A percentile compares a stretch with the other conserved stretches of the same genome.
phyloP scores from a whole-genome alignment of 805 yeast genomes.

The Spathaspora girioi region DNA sequence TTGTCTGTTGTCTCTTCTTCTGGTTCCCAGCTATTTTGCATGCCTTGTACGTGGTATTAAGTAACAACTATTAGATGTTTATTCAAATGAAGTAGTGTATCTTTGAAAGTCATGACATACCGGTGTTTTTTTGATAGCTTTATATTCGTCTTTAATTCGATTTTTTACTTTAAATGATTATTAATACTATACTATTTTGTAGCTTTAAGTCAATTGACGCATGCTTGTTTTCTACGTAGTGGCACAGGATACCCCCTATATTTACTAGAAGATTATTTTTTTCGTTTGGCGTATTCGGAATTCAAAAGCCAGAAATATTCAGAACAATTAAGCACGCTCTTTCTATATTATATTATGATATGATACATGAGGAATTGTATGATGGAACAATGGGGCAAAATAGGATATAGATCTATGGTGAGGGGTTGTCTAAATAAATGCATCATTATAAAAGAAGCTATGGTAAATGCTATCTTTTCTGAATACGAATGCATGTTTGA shows the following conservation, averaged over 20 bases:
- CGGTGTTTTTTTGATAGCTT: background rate
- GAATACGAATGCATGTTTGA: too few relatives aligned
- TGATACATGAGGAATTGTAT: too few relatives aligned
- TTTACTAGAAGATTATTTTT: too few relatives aligned
- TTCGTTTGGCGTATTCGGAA: background rate
- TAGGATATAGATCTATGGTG: too few relatives aligned
- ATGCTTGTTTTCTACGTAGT: background rate
- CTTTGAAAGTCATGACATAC: background rate
- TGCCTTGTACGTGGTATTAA: slow-evolving; percentile 61
- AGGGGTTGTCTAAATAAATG: too few relatives aligned
- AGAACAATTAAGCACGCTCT: too few relatives aligned
- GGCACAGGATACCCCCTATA: background rate
- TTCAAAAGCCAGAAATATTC: too few relatives aligned
- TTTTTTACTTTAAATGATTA: background rate
- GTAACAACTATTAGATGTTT: slow-evolving; percentile 12
- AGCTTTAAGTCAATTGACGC: background rate
- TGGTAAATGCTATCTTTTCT: too few relatives aligned
- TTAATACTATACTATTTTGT: background rate
- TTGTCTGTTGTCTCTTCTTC: slow-evolving; percentile 55
- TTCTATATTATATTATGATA: too few relatives aligned
- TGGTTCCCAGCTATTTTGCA: slow-evolving; percentile 83
- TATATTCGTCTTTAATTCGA: background rate
- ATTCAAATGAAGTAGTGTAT: background rate
- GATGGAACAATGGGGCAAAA: too few relatives aligned
- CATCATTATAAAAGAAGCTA: too few relatives aligned